Conservation (phyloP, 2,329 filamentous ascomycete species). For the Diaporthe sp. region DNA sequence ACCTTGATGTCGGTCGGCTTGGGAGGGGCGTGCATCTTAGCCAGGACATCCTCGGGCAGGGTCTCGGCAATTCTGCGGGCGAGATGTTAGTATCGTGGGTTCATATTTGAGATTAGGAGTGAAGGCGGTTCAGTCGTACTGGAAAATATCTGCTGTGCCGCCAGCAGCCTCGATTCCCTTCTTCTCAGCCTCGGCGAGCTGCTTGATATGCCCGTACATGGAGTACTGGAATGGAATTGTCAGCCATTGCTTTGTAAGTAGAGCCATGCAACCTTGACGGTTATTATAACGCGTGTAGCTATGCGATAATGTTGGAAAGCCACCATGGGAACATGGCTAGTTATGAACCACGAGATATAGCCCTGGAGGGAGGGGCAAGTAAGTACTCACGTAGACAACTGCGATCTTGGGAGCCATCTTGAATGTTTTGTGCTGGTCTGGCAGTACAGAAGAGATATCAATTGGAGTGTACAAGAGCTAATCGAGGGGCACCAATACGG, state of each 20-base stretch:
- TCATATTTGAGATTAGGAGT: too few relatives aligned
- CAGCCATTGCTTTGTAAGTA: constrained; percentile 1
- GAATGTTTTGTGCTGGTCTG: constrained; percentile 48
- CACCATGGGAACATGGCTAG: neutral
- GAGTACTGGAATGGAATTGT: constrained; percentile 76
- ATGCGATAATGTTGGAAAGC: neutral
- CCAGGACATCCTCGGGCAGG: constrained; percentile 83
- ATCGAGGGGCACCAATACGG: constrained; percentile 1
- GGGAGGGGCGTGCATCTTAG: constrained; percentile 90
- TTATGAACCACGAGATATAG: neutral
- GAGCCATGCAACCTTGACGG: too few relatives aligned
- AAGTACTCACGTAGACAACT: constrained; percentile 83
- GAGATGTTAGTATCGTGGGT: constrained; percentile 5
- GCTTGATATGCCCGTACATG: constrained; percentile 91
- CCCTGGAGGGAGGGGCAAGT: constrained; percentile 35
- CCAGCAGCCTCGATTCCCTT: constrained; percentile 90
- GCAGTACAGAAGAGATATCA: neutral
- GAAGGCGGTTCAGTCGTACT: constrained; percentile 64
- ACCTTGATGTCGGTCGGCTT: constrained; percentile 79
- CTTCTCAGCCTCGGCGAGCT: constrained; percentile 91
- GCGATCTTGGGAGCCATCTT: constrained; percentile 92
- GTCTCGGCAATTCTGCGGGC: constrained; percentile 82
- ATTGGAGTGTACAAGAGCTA: constrained; percentile 1
- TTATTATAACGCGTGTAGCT: too few relatives aligned
- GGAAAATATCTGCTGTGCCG: constrained; percentile 84